These are phyloP conservation scores for Silybum marianum DNA, from an alignment of 129 eudicot species.

Conservation along the genomic window DNA sequence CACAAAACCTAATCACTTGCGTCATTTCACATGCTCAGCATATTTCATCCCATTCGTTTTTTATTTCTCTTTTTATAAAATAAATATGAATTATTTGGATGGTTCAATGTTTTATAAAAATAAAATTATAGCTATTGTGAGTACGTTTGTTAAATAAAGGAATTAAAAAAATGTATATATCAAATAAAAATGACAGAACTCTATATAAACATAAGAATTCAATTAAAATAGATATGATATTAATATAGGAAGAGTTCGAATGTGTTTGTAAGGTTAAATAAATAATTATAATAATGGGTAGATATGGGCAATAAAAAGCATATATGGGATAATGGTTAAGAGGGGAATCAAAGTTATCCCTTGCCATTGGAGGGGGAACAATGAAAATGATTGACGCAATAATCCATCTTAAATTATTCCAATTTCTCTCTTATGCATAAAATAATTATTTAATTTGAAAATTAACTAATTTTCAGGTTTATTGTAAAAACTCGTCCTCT, in stretches of 20 bases:
- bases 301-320: neutral
- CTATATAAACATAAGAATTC: neutral
- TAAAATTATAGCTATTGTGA: neutral
- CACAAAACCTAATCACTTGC: constrained; percentile 7
- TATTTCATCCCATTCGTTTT: neutral
- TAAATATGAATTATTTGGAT: neutral
- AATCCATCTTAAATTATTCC: neutral
- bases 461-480: neutral
- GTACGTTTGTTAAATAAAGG: neutral
- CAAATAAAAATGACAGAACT: neutral
- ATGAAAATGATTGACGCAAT: constrained; percentile 21
- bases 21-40: constrained; percentile 1
- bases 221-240: too few species aligned
- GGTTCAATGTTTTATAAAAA: neutral
- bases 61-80: neutral
- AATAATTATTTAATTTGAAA: too few species aligned
- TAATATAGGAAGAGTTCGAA: too few species aligned
- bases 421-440: neutral
- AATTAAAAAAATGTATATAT: neutral
- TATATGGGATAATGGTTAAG: neutral
- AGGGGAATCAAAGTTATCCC: constrained; percentile 25
- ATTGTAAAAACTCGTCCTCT: too few species aligned
- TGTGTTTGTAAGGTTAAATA: too few species aligned
- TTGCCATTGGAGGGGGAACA: constrained; percentile 34
- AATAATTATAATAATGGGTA: neutral